A percentile compares a stretch with the other conserved stretches of the same genome.
Evolutionary conservation across 345 rosid genomes (phyloP).

Genomic region (Aquilaria yunnanensis): DNA sequence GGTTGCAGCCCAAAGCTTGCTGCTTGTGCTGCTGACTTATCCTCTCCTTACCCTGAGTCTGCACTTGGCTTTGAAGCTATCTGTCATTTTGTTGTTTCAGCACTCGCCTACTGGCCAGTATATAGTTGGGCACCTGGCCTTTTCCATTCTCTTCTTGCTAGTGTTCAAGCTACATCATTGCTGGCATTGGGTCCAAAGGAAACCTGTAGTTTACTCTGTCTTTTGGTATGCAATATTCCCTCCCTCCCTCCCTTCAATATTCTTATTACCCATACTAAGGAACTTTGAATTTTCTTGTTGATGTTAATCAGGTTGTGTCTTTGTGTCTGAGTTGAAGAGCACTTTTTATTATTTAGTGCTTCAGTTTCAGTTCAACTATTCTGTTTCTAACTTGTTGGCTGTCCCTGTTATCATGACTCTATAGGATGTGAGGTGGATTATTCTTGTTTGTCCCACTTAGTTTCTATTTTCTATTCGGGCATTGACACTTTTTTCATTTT

Average conservation of each 20-base stretch:
- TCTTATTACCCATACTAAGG: neutral
- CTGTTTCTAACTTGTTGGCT: neutral
- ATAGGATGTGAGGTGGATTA: no score
- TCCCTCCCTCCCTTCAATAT: neutral
- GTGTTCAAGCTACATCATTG: constrained; percentile 64
- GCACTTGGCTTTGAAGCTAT: constrained; percentile 95
- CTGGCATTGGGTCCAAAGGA: constrained; percentile 93
- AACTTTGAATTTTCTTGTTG: constrained; percentile 3
- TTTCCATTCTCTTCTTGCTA: constrained; percentile 72
- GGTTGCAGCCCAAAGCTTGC: constrained; percentile 90
- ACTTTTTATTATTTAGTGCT: constrained; percentile 1
- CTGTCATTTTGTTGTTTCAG: constrained; percentile 88
- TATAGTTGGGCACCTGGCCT: constrained; percentile 96
- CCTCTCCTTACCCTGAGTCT: constrained; percentile 80
- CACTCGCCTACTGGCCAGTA: constrained; percentile 93
- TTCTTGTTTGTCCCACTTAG: no score
- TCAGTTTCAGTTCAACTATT: neutral
- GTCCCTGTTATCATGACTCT: neutral
- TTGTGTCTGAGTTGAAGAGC: neutral
- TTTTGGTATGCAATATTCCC: constrained; percentile 58
- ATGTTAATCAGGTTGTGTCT: neutral
- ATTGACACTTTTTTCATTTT: neutral
- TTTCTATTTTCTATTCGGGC: no score
- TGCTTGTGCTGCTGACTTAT: constrained; percentile 89
- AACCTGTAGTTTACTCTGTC: constrained; percentile 88